Evolutionary conservation across 352 stramenopile genomes (phyloP).

Genomic region (Phytophthora fragariaefolia): DNA sequence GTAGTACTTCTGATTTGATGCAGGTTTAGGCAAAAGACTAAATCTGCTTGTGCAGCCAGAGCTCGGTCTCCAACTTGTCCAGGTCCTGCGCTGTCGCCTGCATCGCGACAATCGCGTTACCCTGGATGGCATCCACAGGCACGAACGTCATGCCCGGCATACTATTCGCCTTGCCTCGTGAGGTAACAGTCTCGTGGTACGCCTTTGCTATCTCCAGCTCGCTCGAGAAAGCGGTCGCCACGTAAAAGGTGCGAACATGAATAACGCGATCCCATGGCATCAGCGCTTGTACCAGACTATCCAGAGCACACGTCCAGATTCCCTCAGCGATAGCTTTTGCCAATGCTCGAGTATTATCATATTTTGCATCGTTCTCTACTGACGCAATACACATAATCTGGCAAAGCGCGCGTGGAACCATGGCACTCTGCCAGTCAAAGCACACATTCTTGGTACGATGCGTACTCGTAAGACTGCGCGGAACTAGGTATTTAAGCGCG

Average conservation of each 20-base stretch:
- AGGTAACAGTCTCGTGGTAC: slow-evolving; percentile 34
- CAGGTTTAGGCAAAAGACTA: slow-evolving; percentile 33
- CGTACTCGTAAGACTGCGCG: slow-evolving; percentile 23
- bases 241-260: slow-evolving; percentile 80
- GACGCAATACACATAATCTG: slow-evolving; percentile 54
- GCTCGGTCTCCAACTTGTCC: slow-evolving; percentile 84
- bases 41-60: slow-evolving; percentile 83
- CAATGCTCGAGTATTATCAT: slow-evolving; percentile 21
- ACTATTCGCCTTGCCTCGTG: slow-evolving; percentile 35
- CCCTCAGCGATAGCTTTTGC: slow-evolving; percentile 28
- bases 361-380: slow-evolving; percentile 5
- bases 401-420: slow-evolving; percentile 58
- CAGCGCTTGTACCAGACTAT: slow-evolving; percentile 48
- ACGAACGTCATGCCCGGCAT: slow-evolving; percentile 79
- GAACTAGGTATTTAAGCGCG: slow-evolving; percentile 59
- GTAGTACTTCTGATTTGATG: slow-evolving; percentile 1
- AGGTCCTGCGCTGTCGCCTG: slow-evolving; percentile 81
- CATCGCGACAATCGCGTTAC: slow-evolving; percentile 49
- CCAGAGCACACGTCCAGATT: slow-evolving; percentile 35
- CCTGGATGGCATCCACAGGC: slow-evolving; percentile 67
- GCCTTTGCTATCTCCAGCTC: slow-evolving; percentile 55
- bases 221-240: slow-evolving; percentile 48
- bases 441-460: slow-evolving; percentile 11
- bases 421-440: slow-evolving; percentile 44
- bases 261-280: slow-evolving; percentile 71